Conservation (phyloP, 1,284 basidiomycete genomes). For the Naganishia sp. region DNA sequence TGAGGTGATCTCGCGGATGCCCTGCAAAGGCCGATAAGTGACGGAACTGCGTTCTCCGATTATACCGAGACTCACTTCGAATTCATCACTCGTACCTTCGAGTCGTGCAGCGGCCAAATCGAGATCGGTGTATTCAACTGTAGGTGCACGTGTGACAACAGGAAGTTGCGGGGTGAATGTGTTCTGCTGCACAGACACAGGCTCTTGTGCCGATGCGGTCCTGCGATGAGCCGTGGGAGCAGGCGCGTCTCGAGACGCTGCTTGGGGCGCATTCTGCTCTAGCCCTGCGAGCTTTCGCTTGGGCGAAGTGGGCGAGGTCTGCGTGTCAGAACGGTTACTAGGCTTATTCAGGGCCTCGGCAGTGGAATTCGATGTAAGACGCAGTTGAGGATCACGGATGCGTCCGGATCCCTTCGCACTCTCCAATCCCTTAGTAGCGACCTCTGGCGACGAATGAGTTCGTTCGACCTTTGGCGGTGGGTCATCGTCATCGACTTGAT, state of each 20-base stretch:
- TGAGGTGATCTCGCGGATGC: conserved; percentile 63
- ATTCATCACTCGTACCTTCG: conserved; percentile 59
- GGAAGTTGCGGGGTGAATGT: not conserved
- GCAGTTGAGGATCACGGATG: conserved; percentile 10
- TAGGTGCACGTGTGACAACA: conserved; percentile 13
- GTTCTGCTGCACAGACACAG: not conserved
- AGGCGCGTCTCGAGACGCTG: no score
- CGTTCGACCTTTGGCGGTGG: conserved; percentile 19
- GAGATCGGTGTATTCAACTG: conserved; percentile 61
- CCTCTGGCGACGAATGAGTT: conserved; percentile 18
- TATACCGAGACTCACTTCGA: conserved; percentile 59
- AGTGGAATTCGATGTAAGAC: conserved; percentile 15
- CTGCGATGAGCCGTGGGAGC: not conserved
- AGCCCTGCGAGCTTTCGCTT: not conserved
- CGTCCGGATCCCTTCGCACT: conserved; percentile 11
- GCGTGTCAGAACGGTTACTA: not conserved
- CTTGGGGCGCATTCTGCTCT: not conserved
- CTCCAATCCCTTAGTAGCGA: conserved; percentile 18
- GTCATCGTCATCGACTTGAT: conserved; percentile 9
- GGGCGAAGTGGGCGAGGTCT: not conserved
- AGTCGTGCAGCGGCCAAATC: conserved; percentile 63
- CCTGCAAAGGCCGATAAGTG: conserved; percentile 51
- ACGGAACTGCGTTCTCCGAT: not conserved
- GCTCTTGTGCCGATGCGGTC: not conserved
- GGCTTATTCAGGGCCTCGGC: not conserved